These are phyloP conservation scores for Bjerkandera adusta DNA, from an alignment of 1,284 basidiomycete genomes.

Conservation along the genomic window DNA sequence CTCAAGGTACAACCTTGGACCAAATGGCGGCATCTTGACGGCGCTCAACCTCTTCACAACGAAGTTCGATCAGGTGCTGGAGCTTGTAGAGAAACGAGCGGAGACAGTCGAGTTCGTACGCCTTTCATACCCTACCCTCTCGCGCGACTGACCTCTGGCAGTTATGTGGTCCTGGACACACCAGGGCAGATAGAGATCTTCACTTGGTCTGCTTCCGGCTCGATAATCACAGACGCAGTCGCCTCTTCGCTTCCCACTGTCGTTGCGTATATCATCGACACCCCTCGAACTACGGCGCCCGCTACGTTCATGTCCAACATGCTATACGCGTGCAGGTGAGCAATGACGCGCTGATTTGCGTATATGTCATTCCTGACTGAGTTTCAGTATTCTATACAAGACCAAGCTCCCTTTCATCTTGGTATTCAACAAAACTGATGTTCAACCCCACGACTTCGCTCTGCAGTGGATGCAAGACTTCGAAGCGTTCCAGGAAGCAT, in stretches of 20 bases:
- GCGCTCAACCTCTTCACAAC: slow-evolving; percentile 98
- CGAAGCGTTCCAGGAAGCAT: slow-evolving; percentile 80
- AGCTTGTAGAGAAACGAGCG: slow-evolving; percentile 89
- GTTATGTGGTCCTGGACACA: slow-evolving; percentile 94
- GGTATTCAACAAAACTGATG: slow-evolving; percentile 99
- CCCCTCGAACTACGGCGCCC: slow-evolving; percentile 90
- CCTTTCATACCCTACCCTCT: neutral
- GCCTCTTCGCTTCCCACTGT: slow-evolving; percentile 92
- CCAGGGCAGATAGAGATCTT: slow-evolving; percentile 99
- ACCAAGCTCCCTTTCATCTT: slow-evolving; percentile 96
- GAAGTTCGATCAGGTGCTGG: slow-evolving; percentile 97
- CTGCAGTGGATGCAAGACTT: slow-evolving; percentile 99
- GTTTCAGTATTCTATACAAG: slow-evolving; percentile 91
- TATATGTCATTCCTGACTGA: slow-evolving; percentile 3
- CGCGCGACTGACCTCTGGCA: slow-evolving; percentile 29
- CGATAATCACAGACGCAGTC: slow-evolving; percentile 98
- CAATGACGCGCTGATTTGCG: neutral
- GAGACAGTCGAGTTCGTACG: slow-evolving; percentile 79
- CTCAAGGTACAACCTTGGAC: slow-evolving; percentile 94
- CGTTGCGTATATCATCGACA: slow-evolving; percentile 97
- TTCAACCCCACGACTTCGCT: slow-evolving; percentile 86
- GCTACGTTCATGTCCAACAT: slow-evolving; percentile 99
- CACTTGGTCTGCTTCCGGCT: slow-evolving; percentile 98
- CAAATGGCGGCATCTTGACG: slow-evolving; percentile 97
- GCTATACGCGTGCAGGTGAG: slow-evolving; percentile 95